Conservation (phyloP, 768 basidiomycete genomes). For the Collybia sordida region DNA sequence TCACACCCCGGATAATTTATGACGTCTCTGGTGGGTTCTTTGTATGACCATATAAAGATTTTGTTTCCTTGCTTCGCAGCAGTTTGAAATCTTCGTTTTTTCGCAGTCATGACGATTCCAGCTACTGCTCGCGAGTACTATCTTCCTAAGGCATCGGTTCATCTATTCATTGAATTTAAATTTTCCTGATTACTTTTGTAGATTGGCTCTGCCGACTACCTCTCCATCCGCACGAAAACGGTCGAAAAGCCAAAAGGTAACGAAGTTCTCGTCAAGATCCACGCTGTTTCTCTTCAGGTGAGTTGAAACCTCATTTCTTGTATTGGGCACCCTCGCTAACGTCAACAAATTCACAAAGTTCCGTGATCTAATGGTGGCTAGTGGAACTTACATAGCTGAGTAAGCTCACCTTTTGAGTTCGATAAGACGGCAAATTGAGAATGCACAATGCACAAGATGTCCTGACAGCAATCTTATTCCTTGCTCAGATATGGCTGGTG, state of each 20-base stretch:
- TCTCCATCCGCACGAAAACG: slow-evolving; percentile 22
- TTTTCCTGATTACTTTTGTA: background rate
- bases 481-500: slow-evolving; percentile 54
- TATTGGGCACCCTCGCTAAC: background rate
- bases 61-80: too few relatives aligned
- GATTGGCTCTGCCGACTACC: slow-evolving; percentile 21
- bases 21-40: too few relatives aligned
- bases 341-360: slow-evolving; percentile 31
- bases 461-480: slow-evolving; percentile 24
- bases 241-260: slow-evolving; percentile 32
- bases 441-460: slow-evolving; percentile 2
- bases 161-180: background rate
- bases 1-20: too few relatives aligned
- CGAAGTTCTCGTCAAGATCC: slow-evolving; percentile 56
- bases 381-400: slow-evolving; percentile 35
- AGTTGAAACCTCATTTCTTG: background rate
- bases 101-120: slow-evolving; percentile 8
- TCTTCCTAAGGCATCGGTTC: slow-evolving; percentile 17
- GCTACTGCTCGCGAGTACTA: slow-evolving; percentile 12
- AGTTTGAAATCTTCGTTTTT: too few relatives aligned
- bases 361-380: slow-evolving; percentile 47
- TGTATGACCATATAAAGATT: too few relatives aligned
- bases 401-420: slow-evolving; percentile 7
- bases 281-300: slow-evolving; percentile 57
- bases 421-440: too few relatives aligned